A percentile compares a stretch with the other conserved stretches of the same genome.
phyloP scores from a whole-genome alignment of 106 monocot species.

The Platanthera guangdongensis region DNA sequence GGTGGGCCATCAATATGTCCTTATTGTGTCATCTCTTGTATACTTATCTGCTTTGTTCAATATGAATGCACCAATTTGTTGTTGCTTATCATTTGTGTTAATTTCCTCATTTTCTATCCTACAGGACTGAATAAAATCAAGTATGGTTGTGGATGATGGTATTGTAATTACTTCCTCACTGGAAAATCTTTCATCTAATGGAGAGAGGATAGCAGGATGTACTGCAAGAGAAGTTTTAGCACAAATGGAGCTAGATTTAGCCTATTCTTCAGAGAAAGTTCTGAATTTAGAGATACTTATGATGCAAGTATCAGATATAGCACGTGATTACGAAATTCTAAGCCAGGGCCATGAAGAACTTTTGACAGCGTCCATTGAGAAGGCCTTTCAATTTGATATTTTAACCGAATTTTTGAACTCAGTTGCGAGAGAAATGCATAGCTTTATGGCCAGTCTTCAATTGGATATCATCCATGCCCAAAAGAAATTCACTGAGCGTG shows the following conservation, averaged over 20 bases:
- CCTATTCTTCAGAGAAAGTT: conserved; percentile 53
- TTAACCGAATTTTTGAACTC: conserved; percentile 55
- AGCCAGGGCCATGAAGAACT: conserved; percentile 22
- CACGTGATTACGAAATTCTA: conserved; percentile 38
- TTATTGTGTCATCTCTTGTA: too few relatives aligned
- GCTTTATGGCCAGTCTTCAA: conserved; percentile 44
- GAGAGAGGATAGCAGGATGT: conserved; percentile 9
- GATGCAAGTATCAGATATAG: conserved; percentile 37
- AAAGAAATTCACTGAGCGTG: conserved; percentile 6
- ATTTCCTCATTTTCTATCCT: background rate
- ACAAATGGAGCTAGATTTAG: conserved; percentile 42
- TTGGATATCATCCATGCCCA: conserved; percentile 30
- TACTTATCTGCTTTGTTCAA: too few relatives aligned
- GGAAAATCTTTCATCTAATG: conserved; percentile 11
- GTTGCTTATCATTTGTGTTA: background rate
- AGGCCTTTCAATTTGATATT: conserved; percentile 55
- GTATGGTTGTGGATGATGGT: conserved; percentile 14
- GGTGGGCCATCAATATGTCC: too few relatives aligned
- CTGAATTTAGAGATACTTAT: conserved; percentile 52
- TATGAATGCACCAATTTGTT: background rate
- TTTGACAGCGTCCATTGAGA: conserved; percentile 18
- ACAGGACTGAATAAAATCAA: background rate
- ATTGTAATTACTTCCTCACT: background rate
- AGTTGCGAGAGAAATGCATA: conserved; percentile 62
- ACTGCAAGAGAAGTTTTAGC: conserved; percentile 17